A percentile compares a stretch with the other conserved stretches of the same genome.
Conservation (phyloP, 345 rosid genomes). For the Salix udensis region DNA sequence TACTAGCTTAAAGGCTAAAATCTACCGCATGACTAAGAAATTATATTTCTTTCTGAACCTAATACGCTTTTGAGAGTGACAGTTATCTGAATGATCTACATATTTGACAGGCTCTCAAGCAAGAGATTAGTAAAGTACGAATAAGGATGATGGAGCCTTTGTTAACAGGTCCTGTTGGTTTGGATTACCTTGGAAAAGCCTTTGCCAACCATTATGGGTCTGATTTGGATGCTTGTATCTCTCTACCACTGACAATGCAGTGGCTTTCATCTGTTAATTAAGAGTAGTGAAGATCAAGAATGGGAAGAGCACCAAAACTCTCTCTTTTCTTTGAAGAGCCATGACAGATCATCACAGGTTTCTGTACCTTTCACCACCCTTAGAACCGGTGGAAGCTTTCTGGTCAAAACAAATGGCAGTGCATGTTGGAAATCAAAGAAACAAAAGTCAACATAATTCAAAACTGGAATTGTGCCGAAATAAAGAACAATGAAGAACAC, state of each 20-base stretch:
- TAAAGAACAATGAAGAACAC: no score
- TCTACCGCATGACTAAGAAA: neutral
- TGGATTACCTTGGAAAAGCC: conserved; percentile 59
- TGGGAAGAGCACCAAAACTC: conserved; percentile 67
- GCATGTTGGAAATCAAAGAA: neutral
- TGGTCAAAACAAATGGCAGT: conserved; percentile 24
- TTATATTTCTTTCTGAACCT: neutral
- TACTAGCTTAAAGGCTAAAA: neutral
- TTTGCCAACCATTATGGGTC: conserved; percentile 57
- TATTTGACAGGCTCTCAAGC: conserved; percentile 58
- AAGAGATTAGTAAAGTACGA: conserved; percentile 71
- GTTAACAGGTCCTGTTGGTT: conserved; percentile 77
- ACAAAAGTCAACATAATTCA: no score
- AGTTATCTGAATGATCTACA: neutral
- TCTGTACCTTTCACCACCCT: conserved; percentile 50
- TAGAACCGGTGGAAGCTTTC: conserved; percentile 72
- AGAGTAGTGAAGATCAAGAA: conserved; percentile 49
- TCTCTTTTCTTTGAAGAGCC: conserved; percentile 40
- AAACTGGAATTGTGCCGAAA: no score
- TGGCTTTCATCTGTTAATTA: conserved; percentile 62
- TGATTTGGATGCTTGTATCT: conserved; percentile 40
- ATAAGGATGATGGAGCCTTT: conserved; percentile 68
- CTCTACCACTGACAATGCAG: conserved; percentile 50
- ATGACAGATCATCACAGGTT: conserved; percentile 42
- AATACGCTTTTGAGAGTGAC: neutral